Conservation (phyloP, 2,329 filamentous ascomycete genomes). For the Phyllosticta citrichinensis region DNA sequence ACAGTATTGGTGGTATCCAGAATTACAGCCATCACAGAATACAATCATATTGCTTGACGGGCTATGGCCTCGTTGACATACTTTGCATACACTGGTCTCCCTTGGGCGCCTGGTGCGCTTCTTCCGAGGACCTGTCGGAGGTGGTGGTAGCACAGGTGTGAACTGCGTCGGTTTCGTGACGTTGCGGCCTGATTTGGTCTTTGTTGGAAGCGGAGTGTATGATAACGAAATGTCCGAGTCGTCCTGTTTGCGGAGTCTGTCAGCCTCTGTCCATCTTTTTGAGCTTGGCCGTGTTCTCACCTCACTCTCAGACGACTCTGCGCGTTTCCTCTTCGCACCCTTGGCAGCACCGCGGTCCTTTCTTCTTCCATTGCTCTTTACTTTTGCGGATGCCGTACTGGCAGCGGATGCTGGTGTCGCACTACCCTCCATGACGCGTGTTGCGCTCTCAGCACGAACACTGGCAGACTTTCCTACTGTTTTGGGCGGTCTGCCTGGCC, state of each 20-base stretch:
- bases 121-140: conserved; percentile 39
- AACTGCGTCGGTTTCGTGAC: conserved; percentile 57
- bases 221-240: conserved; percentile 33
- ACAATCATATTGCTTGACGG: conserved; percentile 70
- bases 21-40: conserved; percentile 74
- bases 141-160: conserved; percentile 44
- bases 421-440: conserved; percentile 14
- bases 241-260: conserved; percentile 11
- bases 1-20: conserved; percentile 71
- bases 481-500: conserved; percentile 19
- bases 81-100: conserved; percentile 53
- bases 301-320: conserved; percentile 27
- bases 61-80: conserved; percentile 62
- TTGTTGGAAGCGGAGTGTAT: conserved; percentile 49
- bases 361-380: conserved; percentile 29
- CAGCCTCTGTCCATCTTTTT: neutral
- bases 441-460: conserved; percentile 24
- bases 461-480: conserved; percentile 19
- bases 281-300: conserved; percentile 16
- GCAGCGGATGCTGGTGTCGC: conserved; percentile 14
- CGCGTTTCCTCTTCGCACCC: conserved; percentile 30
- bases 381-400: conserved; percentile 19
- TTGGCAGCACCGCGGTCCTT: conserved; percentile 27
- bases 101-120: conserved; percentile 19
- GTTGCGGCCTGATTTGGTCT: conserved; percentile 66